These are phyloP conservation scores for Brassica incana DNA, from an alignment of 345 rosid genomes.

Conservation along the genomic window DNA sequence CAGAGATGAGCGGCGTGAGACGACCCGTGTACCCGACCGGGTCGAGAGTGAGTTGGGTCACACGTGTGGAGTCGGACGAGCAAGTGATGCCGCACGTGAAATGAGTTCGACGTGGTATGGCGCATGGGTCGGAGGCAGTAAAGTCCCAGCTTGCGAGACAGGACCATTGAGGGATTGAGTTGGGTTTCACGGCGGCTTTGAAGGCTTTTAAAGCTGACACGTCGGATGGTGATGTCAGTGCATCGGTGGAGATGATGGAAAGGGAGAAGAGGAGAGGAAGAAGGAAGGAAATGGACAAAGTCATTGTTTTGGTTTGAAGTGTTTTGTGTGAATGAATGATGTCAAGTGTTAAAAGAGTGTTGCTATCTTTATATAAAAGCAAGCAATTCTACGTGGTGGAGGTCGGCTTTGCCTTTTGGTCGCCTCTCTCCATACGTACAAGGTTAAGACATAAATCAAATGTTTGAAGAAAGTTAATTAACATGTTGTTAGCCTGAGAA, in stretches of 20 bases:
- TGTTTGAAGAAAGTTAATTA: neutral
- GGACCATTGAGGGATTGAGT: slow-evolving; percentile 59
- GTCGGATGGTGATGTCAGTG: slow-evolving; percentile 51
- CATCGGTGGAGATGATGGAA: slow-evolving; percentile 13
- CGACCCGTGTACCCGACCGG: slow-evolving; percentile 78
- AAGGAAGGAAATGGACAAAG: slow-evolving; percentile 4
- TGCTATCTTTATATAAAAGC: slow-evolving; percentile 29
- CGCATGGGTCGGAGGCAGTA: slow-evolving; percentile 59
- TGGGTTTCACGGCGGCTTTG: slow-evolving; percentile 54
- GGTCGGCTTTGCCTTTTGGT: slow-evolving; percentile 33
- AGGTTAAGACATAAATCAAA: neutral
- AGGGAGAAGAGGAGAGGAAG: neutral
- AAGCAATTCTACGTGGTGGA: slow-evolving; percentile 26
- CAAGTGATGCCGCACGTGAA: slow-evolving; percentile 69
- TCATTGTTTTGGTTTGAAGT: slow-evolving; percentile 19
- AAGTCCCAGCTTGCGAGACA: slow-evolving; percentile 78
- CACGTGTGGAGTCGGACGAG: slow-evolving; percentile 55
- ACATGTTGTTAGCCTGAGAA: neutral
- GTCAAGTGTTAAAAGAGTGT: slow-evolving; percentile 19
- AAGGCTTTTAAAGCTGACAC: slow-evolving; percentile 62
- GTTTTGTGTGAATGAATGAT: slow-evolving; percentile 31
- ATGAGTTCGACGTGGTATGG: slow-evolving; percentile 64
- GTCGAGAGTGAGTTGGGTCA: slow-evolving; percentile 74
- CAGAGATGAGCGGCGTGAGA: slow-evolving; percentile 64
- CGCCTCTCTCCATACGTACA: slow-evolving; percentile 11